Conservation (phyloP, 2,329 filamentous ascomycete genomes). For the Fusarium oligoseptatum region DNA sequence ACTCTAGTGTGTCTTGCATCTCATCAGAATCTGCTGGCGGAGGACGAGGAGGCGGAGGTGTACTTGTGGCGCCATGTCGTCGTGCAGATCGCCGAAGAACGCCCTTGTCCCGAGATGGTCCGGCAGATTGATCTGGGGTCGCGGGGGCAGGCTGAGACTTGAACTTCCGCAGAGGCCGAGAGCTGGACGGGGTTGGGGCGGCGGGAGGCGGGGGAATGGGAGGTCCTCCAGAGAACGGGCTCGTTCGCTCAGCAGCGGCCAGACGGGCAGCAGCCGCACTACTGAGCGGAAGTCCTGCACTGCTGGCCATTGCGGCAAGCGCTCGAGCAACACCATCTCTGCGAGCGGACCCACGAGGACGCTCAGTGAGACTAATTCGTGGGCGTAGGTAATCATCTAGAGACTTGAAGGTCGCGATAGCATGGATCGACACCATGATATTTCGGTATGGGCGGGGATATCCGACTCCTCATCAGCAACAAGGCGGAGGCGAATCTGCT, state of each 20-base stretch:
- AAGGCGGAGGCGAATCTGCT: conserved; percentile 91
- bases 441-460: conserved; percentile 87
- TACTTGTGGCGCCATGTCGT: conserved; percentile 68
- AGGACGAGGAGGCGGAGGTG: conserved; percentile 63
- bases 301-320: conserved; percentile 82
- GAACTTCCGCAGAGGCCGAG: conserved; percentile 60
- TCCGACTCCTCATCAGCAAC: conserved; percentile 91
- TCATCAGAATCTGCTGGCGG: conserved; percentile 71
- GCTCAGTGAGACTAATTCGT: conserved; percentile 84
- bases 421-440: conserved; percentile 98
- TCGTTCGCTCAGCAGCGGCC: conserved; percentile 55
- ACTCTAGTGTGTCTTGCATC: conserved; percentile 82
- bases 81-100: conserved; percentile 73
- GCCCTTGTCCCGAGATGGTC: conserved; percentile 69
- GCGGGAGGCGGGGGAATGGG: conserved; percentile 55
- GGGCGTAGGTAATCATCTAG: conserved; percentile 96
- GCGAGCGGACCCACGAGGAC: conserved; percentile 68
- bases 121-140: conserved; percentile 61
- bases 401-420: conserved; percentile 97
- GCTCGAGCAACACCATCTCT: conserved; percentile 76
- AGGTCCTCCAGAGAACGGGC: conserved; percentile 53
- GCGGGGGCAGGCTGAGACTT: conserved; percentile 63
- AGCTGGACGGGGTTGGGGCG: conserved; percentile 57
- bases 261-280: conserved; percentile 61
- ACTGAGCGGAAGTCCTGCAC: conserved; percentile 70